phyloP scores from a whole-genome alignment of 2,329 filamentous ascomycete species.

The Talaromyces verruculosus region DNA sequence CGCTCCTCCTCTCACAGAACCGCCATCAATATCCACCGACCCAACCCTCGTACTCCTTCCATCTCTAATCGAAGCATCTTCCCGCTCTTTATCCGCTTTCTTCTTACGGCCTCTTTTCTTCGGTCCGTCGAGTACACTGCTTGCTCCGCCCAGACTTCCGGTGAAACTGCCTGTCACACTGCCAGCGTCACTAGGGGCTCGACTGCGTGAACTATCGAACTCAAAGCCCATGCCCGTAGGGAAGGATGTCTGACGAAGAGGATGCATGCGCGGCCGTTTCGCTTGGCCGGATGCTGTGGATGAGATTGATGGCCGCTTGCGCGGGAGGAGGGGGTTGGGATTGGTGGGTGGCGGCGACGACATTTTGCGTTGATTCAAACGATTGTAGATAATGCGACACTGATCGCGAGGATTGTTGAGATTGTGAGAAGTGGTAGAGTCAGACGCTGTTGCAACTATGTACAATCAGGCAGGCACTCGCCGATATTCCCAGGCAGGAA shows the following conservation, averaged over 20 bases:
- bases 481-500: background rate
- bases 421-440: background rate
- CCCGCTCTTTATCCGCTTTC: conserved; percentile 39
- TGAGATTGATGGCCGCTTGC: conserved; percentile 46
- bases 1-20: conserved; percentile 28
- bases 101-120: conserved; percentile 42
- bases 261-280: conserved; percentile 44
- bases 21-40: conserved; percentile 36
- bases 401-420: background rate
- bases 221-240: conserved; percentile 44
- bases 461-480: background rate
- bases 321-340: conserved; percentile 33
- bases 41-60: conserved; percentile 31
- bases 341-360: conserved; percentile 39
- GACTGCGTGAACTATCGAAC: conserved; percentile 32
- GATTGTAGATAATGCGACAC: too few species aligned
- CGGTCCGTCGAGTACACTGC: conserved; percentile 30
- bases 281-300: conserved; percentile 37
- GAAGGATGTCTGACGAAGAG: conserved; percentile 48
- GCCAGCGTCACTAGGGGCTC: conserved; percentile 39
- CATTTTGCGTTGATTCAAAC: conserved; percentile 30
- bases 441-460: background rate
- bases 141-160: conserved; percentile 42
- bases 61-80: conserved; percentile 34
- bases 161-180: conserved; percentile 46